Evolutionary conservation across 306 rosid species (phyloP), one percentile per base, ranked within the genome.

Genomic region (Cicer chorassanicum): DNA sequence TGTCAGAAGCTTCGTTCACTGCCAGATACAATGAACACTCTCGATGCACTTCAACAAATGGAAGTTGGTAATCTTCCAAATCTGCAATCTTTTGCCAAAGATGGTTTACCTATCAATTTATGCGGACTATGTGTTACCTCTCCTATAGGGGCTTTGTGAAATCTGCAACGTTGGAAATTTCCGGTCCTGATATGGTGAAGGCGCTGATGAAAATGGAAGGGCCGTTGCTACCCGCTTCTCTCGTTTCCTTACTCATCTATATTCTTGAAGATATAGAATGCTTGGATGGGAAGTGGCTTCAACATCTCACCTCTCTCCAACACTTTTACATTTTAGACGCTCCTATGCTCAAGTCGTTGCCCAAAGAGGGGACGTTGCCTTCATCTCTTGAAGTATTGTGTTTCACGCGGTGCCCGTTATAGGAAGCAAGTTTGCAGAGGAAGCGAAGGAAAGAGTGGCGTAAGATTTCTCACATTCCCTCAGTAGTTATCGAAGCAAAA

Each of bases 271-370:
- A 21, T 9, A 56, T 21, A 56, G 9, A 24, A 10, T 9, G 65
- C 65, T 24, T 57, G 9, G 41, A 57, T 10, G 64, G 65, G 16
- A 57, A 57, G 16, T 57, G 65, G 65, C 9, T 57, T 57, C 65
- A 29, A 11, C 65, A 57, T 57, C 65, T 57, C 15, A 57, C 65
- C 65, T 57, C 65, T 57, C 65, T 57, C 65, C 40, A 21, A 24
- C 5, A 10, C 8, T 6, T 57, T 55, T 6, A 16, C 0, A 55
- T 55, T 55, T 0, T 0, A 0, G 0, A 18, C 0, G 12, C 61
- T 18, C 38, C n/a, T 10, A 55, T 8, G 6, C 63, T 56, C 40
- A 56, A 19, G 39, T 21, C 7, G 14, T 21, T 56, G 38, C 63
- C 63, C 21, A 5, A 56, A 56, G 6, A 11, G 1, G 18, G 29